Base-by-base conservation (phyloP, 2,329 filamentous ascomycete species). In the Verticillium longisporum region DNA sequence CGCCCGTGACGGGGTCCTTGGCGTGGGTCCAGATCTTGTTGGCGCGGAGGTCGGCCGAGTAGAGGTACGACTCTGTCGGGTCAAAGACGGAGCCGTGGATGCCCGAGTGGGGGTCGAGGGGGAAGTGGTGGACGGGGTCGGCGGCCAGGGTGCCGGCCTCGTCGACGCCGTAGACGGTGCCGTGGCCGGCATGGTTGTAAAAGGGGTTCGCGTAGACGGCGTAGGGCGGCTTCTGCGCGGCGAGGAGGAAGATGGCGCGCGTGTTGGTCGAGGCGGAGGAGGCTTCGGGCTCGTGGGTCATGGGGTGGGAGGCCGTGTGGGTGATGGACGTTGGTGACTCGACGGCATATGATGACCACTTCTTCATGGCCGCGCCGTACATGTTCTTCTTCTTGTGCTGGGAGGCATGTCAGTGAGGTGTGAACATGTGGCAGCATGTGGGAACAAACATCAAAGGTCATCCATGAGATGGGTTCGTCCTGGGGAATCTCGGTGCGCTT, bases 291-390 rank as follows among this genome's bases (percentile, higher is more conserved):
- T 96, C 84, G 67, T 90, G 88, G 55, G 85, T 86, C 73, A 96
- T 88, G 2, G 89, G 83, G 73, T 92, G 87, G 14, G 91, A 91
- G 55, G 81, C 81, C 72, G 89, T 83, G 67, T 95, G 91, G 56
- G 86, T 77, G 66, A 96, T 95, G 57, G 91, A 85, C 2, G 85
- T 88, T 2, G 91, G 89, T 67, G 84, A 88, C 68, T 88, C 84
- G 69, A 96, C 89, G 55, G 86, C 80, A 74, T 91, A 94, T 72
- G 89, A 92, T 57, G 88, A 88, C 91, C 91, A 96, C 73, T 92
- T 94, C 81, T 96, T 96, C 91, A 95, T 95, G 63, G 91, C 90
- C 3, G 92, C 88, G 69, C 92, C 92, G 74, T 96, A 96, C 63
- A 96, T 88, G 72, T 90, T 89, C 75, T 92, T 94, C 70, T 88